Conservation (phyloP, 805 yeast genomes). For the Lipomyces oligophaga region DNA sequence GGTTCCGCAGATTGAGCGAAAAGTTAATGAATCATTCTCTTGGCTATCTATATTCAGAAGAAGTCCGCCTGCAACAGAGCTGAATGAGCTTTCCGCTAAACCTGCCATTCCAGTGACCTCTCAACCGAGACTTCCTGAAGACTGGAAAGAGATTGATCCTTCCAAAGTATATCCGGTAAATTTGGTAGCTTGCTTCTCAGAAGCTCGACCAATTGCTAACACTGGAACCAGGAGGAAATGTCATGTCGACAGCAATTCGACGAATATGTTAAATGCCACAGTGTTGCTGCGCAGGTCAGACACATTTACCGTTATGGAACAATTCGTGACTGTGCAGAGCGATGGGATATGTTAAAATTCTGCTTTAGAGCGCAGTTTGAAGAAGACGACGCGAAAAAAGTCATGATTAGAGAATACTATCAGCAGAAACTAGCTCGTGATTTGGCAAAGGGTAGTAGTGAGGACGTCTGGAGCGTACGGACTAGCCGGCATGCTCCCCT, state of each 20-base stretch:
- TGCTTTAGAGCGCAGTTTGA: slow-evolving; percentile 62
- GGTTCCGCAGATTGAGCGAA: background rate
- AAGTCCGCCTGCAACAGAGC: background rate
- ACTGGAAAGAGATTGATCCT: slow-evolving; percentile 5
- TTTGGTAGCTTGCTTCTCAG: background rate
- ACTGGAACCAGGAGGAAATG: slow-evolving; percentile 45
- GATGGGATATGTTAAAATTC: slow-evolving; percentile 73
- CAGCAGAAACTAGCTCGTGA: slow-evolving; percentile 58
- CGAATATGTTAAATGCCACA: slow-evolving; percentile 78
- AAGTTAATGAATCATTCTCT: background rate
- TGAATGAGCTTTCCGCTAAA: background rate
- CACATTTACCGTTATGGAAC: slow-evolving; percentile 81
- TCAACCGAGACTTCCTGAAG: background rate
- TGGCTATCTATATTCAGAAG: background rate
- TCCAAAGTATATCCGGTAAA: slow-evolving; percentile 21
- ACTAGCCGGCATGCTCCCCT: slow-evolving; percentile 10
- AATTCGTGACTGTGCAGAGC: slow-evolving; percentile 64
- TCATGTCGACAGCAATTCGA: slow-evolving; percentile 80
- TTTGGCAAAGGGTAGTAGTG: slow-evolving; percentile 63
- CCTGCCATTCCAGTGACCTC: background rate
- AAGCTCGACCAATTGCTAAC: background rate
- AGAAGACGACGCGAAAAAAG: slow-evolving; percentile 49
- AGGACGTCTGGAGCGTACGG: slow-evolving; percentile 67
- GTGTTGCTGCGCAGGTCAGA: slow-evolving; percentile 85
- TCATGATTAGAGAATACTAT: slow-evolving; percentile 64